Evolutionary conservation across 768 basidiomycete species (phyloP).

Genomic region (Mycena rebaudengoi): DNA sequence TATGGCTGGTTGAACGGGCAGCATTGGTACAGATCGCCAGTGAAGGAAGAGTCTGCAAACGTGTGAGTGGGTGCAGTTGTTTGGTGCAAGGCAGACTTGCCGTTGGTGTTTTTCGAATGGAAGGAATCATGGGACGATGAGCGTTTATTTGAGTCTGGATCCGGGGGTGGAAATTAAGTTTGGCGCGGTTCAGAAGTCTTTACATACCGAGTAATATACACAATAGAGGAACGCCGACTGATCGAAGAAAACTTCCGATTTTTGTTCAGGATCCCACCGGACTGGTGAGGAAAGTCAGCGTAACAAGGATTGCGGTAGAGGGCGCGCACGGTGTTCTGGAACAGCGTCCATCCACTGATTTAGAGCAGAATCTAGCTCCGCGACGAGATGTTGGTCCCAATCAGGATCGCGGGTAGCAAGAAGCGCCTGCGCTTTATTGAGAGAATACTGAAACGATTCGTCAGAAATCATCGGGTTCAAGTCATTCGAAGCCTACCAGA

Average conservation of each 20-base stretch:
- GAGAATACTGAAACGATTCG: conserved; percentile 59
- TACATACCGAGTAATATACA: conserved; percentile 55
- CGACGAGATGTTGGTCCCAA: conserved; percentile 73
- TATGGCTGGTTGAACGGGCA: conserved; percentile 77
- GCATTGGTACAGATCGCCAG: conserved; percentile 88
- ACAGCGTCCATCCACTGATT: conserved; percentile 81
- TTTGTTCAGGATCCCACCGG: conserved; percentile 52
- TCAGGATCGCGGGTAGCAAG: conserved; percentile 53
- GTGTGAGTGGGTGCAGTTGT: background rate
- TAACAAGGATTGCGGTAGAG: background rate
- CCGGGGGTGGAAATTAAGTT: too few relatives aligned
- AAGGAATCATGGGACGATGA: conserved; percentile 83
- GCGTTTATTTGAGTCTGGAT: conserved; percentile 82
- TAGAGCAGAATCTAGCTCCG: conserved; percentile 78
- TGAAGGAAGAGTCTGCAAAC: conserved; percentile 54
- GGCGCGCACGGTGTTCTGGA: conserved; percentile 44
- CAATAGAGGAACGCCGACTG: conserved; percentile 66
- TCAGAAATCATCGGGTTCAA: too few relatives aligned
- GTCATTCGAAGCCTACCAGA: background rate
- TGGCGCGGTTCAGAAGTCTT: too few relatives aligned
- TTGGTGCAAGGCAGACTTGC: background rate
- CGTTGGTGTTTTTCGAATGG: conserved; percentile 52
- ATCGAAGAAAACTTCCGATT: conserved; percentile 52
- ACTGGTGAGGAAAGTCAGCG: conserved; percentile 36
- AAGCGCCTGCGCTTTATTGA: conserved; percentile 66